Evolutionary conservation across 1,139 yeast species (phyloP), one percentile per base, ranked within the genome.

Genomic region (Pichia sp.): DNA sequence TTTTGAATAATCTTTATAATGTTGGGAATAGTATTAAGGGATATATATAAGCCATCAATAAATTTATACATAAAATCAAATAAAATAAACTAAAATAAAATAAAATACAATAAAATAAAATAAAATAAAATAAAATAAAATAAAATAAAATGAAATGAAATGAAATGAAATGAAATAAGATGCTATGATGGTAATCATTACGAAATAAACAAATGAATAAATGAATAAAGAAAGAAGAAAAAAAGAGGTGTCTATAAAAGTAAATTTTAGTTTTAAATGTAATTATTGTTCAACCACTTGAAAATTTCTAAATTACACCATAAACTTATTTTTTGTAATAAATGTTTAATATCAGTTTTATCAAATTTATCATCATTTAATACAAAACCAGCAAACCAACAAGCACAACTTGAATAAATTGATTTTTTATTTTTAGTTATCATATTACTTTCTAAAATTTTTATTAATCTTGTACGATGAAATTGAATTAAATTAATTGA

Each of bases 401-500:
- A 45, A 9, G 49, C 52, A 34, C 42, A 37, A n/a, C 40, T 30
- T 6, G 49, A 32, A 30, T 48, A 46, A 27, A 46, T 50, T 31
- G 50, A 44, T 34, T 49, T 48, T 28, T 42, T 41, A 26, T 43
- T 51, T 40, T 53, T 53, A 18, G 48, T 45, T 11, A 46, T 36
- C 53, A 53, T 46, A 35, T 50, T 50, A 31, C 42, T 38, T 43
- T 70, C 72, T 42, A 53, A 31, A 8, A 51, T 44, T 33, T 47
- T 48, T 27, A 53, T 41, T 0, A 74, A 68, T 45, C 73, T 60
- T 38, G 65, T 58, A 27, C 49, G 43, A 44, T 63, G 67, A 76
- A 75, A 71, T 26, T 63, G 62, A 36, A 53, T 57, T 26, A 72
- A 51, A 48, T 67, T 70, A 29, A 63, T 57, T 31, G 29, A 40